Evolutionary conservation across 495 filamentous ascomycete species (phyloP).

Genomic region (Penicillium samsonianum): DNA sequence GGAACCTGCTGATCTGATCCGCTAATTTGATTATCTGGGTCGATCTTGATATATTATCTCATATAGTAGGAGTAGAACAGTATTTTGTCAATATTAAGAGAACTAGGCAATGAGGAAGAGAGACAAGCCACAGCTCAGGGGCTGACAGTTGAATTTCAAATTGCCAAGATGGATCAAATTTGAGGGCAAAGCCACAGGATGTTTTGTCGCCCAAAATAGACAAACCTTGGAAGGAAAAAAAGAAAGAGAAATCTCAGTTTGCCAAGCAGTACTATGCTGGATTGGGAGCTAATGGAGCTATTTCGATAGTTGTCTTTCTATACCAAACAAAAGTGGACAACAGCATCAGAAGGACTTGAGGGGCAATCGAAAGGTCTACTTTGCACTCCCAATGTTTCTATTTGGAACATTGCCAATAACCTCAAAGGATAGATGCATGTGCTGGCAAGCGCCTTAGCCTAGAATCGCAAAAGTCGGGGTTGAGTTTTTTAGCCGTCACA

Average conservation of each 20-base stretch:
- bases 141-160: not conserved
- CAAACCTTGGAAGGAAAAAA: too few species aligned
- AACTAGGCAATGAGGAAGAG: too few species aligned
- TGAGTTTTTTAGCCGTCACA: not conserved
- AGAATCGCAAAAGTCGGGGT: not conserved
- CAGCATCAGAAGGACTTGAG: not conserved
- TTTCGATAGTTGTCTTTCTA: not conserved
- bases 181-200: too few species aligned
- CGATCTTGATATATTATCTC: not conserved
- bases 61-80: not conserved
- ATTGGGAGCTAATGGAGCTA: not conserved
- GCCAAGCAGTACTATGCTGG: not conserved
- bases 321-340: not conserved
- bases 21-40: conserved; percentile 7
- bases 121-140: not conserved
- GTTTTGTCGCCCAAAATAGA: conserved; percentile 8
- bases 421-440: conserved; percentile 11
- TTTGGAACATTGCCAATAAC: conserved; percentile 18
- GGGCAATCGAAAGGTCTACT: not conserved
- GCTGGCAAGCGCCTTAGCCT: conserved; percentile 22
- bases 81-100: not conserved
- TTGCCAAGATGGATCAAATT: conserved; percentile 5
- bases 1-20: conserved; percentile 28
- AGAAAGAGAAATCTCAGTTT: not conserved
- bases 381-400: not conserved